Percentiles rank a stretch among this genome's conserved stretches.
Conservation (phyloP, 441 rosid genomes). For the Gossypium armourianum region DNA sequence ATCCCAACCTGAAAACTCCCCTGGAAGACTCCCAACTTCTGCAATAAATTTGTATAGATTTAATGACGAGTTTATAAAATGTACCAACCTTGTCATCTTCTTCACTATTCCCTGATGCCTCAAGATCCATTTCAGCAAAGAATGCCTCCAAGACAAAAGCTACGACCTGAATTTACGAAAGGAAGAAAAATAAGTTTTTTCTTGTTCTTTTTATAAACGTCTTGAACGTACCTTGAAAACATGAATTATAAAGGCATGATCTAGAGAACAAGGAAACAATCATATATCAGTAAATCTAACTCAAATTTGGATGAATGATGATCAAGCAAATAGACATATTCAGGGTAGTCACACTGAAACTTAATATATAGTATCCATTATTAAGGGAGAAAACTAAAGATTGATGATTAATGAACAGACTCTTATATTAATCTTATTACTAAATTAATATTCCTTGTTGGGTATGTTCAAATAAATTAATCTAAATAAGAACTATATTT, state of each 20-base stretch:
- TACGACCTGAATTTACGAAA: slow-evolving; percentile 50
- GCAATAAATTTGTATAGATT: background rate
- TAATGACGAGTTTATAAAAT: background rate
- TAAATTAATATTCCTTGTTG: background rate
- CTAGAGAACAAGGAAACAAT: background rate
- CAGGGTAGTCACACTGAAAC: background rate
- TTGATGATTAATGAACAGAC: no score
- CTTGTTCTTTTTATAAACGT: background rate
- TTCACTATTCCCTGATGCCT: slow-evolving; percentile 42
- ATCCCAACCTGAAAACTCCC: background rate
- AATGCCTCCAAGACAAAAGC: slow-evolving; percentile 98
- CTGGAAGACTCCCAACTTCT: background rate
- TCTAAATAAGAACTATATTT: background rate
- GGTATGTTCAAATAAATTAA: background rate
- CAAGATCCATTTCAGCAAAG: slow-evolving; percentile 82
- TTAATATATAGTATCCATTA: background rate
- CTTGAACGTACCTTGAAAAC: background rate
- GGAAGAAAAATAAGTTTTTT: slow-evolving; percentile 13
- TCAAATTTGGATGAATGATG: background rate
- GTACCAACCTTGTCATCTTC: slow-evolving; percentile 48
- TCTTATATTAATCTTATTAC: background rate
- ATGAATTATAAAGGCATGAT: background rate
- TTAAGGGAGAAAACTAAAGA: background rate
- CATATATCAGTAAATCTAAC: background rate
- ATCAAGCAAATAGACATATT: background rate